These are phyloP conservation scores for Gaeumannomyces tritici DNA, from an alignment of 2,329 filamentous ascomycete species.

Conservation along the genomic window DNA sequence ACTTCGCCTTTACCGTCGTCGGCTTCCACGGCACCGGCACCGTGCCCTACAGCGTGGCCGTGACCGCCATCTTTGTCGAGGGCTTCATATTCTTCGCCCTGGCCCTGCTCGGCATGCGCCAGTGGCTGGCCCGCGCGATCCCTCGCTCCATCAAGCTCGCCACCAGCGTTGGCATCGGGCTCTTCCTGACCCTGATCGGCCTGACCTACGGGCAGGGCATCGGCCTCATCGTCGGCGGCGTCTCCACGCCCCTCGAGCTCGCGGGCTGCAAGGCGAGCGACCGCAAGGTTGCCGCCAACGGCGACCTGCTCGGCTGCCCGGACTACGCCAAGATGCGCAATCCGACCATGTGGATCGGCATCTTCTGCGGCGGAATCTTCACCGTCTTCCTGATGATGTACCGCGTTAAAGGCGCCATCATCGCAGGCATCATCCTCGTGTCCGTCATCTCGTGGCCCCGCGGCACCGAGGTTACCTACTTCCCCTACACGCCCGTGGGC, in stretches of 20 bases:
- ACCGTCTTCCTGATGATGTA: constrained; percentile 78
- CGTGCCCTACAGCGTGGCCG: constrained; percentile 64
- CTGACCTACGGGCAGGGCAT: constrained; percentile 77
- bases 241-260: constrained; percentile 59
- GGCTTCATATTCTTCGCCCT: constrained; percentile 77
- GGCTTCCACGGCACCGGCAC: constrained; percentile 65
- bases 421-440: constrained; percentile 72
- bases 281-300: background rate
- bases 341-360: constrained; percentile 78
- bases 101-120: constrained; percentile 70
- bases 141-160: constrained; percentile 80
- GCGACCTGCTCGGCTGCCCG: constrained; percentile 46
- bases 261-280: constrained; percentile 54
- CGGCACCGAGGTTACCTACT: constrained; percentile 66
- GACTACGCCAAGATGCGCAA: constrained; percentile 65
- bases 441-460: constrained; percentile 86
- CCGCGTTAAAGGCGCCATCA: constrained; percentile 78
- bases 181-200: constrained; percentile 70
- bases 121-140: constrained; percentile 80
- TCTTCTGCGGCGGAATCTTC: constrained; percentile 75
- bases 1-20: constrained; percentile 76
- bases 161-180: constrained; percentile 74
- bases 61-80: constrained; percentile 84
- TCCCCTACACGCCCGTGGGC: constrained; percentile 62
- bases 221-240: constrained; percentile 63